Conservation (phyloP, 148 eudicot species). For the Vaccinium macrocarpon region DNA sequence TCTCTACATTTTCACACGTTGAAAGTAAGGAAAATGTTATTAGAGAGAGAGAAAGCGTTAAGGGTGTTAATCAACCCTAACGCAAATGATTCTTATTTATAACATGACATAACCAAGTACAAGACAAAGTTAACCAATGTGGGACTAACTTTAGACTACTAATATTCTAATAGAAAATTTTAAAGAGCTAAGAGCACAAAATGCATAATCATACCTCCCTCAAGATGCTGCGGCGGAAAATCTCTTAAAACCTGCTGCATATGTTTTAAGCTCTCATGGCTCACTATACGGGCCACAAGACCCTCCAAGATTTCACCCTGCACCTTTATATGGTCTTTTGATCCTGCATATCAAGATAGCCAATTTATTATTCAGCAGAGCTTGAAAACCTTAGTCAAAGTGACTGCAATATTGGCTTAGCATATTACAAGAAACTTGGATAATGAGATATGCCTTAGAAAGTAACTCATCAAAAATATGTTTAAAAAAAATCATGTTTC, state of each 20-base stretch:
- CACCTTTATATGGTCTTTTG: slow-evolving; percentile 70
- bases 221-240: slow-evolving; percentile 46
- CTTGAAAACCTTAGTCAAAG: neutral
- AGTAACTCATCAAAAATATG: neutral
- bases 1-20: too few relatives aligned
- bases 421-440: neutral
- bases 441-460: neutral
- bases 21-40: too few relatives aligned
- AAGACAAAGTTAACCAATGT: too few relatives aligned
- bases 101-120: too few relatives aligned
- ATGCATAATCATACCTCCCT: slow-evolving; percentile 52
- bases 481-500: neutral
- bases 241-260: slow-evolving; percentile 76
- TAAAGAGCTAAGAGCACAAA: neutral
- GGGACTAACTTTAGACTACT: too few relatives aligned
- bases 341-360: slow-evolving; percentile 43
- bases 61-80: too few relatives aligned
- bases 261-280: slow-evolving; percentile 69
- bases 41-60: too few relatives aligned
- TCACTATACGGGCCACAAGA: slow-evolving; percentile 92
- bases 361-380: neutral
- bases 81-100: too few relatives aligned
- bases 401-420: neutral
- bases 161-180: neutral
- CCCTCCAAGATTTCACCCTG: slow-evolving; percentile 99